Base-by-base conservation (phyloP, 2,329 filamentous ascomycete species). In the Zopfia rhizophila region DNA sequence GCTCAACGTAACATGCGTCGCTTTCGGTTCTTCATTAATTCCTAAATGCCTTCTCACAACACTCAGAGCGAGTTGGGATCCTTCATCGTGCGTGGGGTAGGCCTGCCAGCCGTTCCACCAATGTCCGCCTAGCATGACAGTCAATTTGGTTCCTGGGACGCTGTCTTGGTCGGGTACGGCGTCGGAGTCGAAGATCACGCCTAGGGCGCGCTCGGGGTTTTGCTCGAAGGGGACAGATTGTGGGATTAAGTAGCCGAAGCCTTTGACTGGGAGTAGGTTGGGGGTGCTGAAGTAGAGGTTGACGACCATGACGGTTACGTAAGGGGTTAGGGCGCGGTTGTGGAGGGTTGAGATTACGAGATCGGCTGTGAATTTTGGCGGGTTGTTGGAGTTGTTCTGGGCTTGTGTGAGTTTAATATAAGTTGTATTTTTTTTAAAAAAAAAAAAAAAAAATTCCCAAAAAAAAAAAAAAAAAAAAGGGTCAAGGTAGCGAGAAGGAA, bases 61-160 rank as follows among this genome's bases (percentile, higher is more conserved):
- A 2, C 77, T 72, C 51, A 83, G 82, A 23, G 92, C 91, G 81
- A 93, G 88, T 5, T 72, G 66, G 18, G 89, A 75, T 12, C 85
- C 91, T 55, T 89, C 81, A 11, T 86, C 77, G 51, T 86, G 79
- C 38, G 81, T 75, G 0, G 91, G 91, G 45, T 83, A 83, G 27
- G 77, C 74, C 2, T 71, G 63, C 76, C 81, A 85, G 46, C 77
- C 81, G 67, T 91, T 81, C 90, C 90, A 97, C 82, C 90, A 91
- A 73, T 97, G 91, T 1, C 94, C 94, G 48, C 94, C 94, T 45
- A 99, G 78, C 85, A 99, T 96, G 59, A 97, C 89, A 12, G 93
- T 96, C 40, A 97, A 73, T 70, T 96, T 96, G 11, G 91, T 96
- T 17, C 90, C 91, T 0, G 69, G 65, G 1, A 70, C 78, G 3